These are phyloP conservation scores for Fraxinus albicans DNA, from an alignment of 305 asterid genomes.

Conservation along the genomic window DNA sequence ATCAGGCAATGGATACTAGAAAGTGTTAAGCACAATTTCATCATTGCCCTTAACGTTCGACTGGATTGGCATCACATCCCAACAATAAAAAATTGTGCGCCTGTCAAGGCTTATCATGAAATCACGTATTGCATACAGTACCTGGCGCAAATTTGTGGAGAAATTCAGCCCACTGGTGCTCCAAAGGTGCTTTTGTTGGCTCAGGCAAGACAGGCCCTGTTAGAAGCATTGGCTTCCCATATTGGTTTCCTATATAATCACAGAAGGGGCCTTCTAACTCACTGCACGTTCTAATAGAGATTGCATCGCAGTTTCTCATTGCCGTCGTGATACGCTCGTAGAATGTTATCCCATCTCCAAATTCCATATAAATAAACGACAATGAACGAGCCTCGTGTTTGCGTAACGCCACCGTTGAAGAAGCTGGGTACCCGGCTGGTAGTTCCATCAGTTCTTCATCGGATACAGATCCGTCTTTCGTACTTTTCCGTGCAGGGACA, in stretches of 20 bases:
- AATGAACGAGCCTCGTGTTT: slow-evolving; percentile 43
- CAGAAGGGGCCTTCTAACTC: slow-evolving; percentile 63
- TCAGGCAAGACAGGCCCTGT: slow-evolving; percentile 52
- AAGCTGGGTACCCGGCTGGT: slow-evolving; percentile 54
- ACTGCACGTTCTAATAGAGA: slow-evolving; percentile 52
- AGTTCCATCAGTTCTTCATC: slow-evolving; percentile 42
- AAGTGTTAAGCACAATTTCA: too few species aligned
- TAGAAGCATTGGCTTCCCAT: slow-evolving; percentile 43
- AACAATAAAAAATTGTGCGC: neutral
- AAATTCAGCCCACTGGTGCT: slow-evolving; percentile 45
- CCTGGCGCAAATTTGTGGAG: slow-evolving; percentile 33
- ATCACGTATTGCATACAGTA: neutral
- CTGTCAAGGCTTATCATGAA: slow-evolving; percentile 40
- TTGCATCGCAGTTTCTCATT: slow-evolving; percentile 48
- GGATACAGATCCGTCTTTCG: slow-evolving; percentile 29
- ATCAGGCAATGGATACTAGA: too few species aligned
- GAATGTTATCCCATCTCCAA: slow-evolving; percentile 39
- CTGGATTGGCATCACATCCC: too few species aligned
- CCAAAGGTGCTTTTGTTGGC: slow-evolving; percentile 28
- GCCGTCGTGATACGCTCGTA: slow-evolving; percentile 36
- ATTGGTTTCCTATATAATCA: slow-evolving; percentile 46
- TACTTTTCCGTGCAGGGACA: slow-evolving; percentile 45
- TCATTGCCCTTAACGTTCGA: too few species aligned
- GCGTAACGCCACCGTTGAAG: slow-evolving; percentile 43
- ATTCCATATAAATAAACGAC: slow-evolving; percentile 36